Evolutionary conservation across 257 asterid genomes (phyloP), one percentile per base, ranked within the genome.

Genomic region (Solanum paucissectum): DNA sequence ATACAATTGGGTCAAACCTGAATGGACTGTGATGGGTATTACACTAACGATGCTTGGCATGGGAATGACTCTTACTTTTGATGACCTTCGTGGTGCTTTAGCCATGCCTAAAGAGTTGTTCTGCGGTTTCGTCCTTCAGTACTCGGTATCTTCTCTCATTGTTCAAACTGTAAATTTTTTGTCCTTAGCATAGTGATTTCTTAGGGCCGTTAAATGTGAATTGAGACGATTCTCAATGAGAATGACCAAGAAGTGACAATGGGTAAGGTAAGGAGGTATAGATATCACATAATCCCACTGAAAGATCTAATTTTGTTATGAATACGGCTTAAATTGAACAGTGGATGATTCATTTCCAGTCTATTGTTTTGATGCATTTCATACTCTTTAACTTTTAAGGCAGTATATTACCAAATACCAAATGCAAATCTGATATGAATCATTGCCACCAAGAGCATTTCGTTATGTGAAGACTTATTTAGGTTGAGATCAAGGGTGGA

Each of bases 41-140:
- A 95, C 98, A 46, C 55, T 96, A 87, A 96, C 98, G 74, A 96
- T 96, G 99, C 98, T 96, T 60, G 99, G 99, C 12, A 95, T 96
- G 99, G 99, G 98, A 75, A 96, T 96, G 98, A 95, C 99, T 16
- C 90, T 95, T 82, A 94, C 97, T 34, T 95, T 96, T 36, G 96
- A 95, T 91, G 99, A 96, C 86, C 98, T 96, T 82, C 95, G 97
- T 72, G 91, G 91, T 36, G 99, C 99, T 60, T 89, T 96, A 86
- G 94, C 98, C 32, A 96, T 96, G 99, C 99, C 98, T 32, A 95
- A 93, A 94, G 95, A 96, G 88, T 40, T 96, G 79, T 68, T 94
- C 20, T 85, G 91, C 73, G 99, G 99, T 1, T 94, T 96, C 83
- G 3, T 93, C 40, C 92, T 96, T 87, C 99, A 96, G 90, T 96